Conservation (phyloP, 176 grass and related monocot genomes). For the Aegilops speltoides region DNA sequence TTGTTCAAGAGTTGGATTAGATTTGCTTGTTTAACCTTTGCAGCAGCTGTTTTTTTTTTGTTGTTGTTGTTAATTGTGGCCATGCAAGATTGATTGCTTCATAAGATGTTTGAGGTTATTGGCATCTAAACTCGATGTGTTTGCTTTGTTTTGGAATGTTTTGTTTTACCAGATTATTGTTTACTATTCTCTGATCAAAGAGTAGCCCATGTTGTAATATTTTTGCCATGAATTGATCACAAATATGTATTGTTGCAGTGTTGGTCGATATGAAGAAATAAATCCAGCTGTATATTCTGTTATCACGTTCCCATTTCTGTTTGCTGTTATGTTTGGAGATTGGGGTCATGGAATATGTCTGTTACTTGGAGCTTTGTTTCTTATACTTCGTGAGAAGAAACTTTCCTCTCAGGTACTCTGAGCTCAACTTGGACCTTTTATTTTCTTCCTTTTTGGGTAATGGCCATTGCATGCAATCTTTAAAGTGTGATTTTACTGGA, state of each 20-base stretch:
- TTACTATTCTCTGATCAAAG: slow-evolving; percentile 22
- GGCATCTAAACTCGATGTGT: not conserved
- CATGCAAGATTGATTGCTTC: not conserved
- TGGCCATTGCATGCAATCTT: slow-evolving; percentile 10
- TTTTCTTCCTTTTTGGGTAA: slow-evolving; percentile 5
- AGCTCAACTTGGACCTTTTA: not conserved
- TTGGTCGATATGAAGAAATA: slow-evolving; percentile 94
- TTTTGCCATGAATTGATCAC: slow-evolving; percentile 4
- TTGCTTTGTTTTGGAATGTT: slow-evolving; percentile 19
- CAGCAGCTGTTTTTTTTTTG: not conserved
- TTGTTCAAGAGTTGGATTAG: slow-evolving; percentile 1
- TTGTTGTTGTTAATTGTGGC: not conserved
- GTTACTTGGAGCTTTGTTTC: slow-evolving; percentile 84
- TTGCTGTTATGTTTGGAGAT: slow-evolving; percentile 99
- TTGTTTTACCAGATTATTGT: not conserved
- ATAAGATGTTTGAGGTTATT: slow-evolving; percentile 13
- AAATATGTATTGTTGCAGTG: slow-evolving; percentile 50
- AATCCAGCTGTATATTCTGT: slow-evolving; percentile 99
- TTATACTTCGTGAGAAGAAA: slow-evolving; percentile 95
- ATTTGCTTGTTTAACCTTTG: not conserved
- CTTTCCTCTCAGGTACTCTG: slow-evolving; percentile 81
- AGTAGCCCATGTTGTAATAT: not conserved
- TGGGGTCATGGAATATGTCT: slow-evolving; percentile 99
- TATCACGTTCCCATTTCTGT: slow-evolving; percentile 98
- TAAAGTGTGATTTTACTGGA: not conserved